These are phyloP conservation scores for Trichoderma pleuroti DNA, from an alignment of 2,329 filamentous ascomycete species.

Conservation along the genomic window DNA sequence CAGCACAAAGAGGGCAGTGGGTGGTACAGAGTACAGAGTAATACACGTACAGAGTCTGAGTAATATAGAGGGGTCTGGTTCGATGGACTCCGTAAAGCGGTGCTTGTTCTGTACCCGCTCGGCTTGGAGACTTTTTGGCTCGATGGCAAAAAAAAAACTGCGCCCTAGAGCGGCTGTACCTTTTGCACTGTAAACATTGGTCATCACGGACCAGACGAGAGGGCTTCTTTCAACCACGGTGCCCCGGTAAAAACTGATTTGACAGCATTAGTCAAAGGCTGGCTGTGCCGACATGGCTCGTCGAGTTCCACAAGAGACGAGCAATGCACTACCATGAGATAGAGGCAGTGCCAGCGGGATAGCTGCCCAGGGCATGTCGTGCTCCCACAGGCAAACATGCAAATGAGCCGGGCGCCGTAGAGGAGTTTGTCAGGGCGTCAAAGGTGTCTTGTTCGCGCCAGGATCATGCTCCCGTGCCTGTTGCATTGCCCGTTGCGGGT, in stretches of 20 bases:
- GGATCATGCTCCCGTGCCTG: background rate
- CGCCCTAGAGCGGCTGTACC: background rate
- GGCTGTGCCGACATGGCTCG: background rate
- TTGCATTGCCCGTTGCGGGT: background rate
- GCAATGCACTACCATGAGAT: background rate
- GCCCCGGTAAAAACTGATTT: background rate
- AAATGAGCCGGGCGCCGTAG: background rate
- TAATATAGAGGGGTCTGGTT: background rate
- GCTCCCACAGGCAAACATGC: background rate
- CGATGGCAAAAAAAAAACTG: background rate
- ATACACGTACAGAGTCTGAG: background rate
- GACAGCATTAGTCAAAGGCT: conserved; percentile 1
- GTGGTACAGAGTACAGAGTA: background rate
- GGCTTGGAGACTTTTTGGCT: background rate
- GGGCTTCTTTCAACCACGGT: background rate
- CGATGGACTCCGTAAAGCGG: background rate
- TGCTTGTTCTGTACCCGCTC: background rate
- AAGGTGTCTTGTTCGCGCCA: background rate
- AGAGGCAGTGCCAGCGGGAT: background rate
- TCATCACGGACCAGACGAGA: background rate
- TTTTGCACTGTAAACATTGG: background rate
- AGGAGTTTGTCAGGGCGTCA: background rate
- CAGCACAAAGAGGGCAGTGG: background rate
- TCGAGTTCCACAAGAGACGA: background rate
- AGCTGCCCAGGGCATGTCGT: background rate